A percentile compares a stretch with the other conserved stretches of the same genome.
Evolutionary conservation across 176 grass and related monocot genomes (phyloP).

Genomic region (Oryza punctata): DNA sequence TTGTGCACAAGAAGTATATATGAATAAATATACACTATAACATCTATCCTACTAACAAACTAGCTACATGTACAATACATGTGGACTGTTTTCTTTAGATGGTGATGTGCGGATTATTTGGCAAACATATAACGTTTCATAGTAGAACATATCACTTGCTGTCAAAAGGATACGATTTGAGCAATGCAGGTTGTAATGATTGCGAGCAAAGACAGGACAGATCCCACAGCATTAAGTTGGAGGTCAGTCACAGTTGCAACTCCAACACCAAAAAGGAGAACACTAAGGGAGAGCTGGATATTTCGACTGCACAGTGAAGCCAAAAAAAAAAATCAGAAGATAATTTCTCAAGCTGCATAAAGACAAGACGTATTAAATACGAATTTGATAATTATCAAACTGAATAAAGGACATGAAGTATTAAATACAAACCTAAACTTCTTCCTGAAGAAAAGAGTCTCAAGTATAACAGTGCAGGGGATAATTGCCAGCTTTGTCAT

Average conservation of each 20-base stretch:
- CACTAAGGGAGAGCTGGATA: conserved; percentile 81
- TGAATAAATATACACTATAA: conserved; percentile 7
- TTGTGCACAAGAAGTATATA: background rate
- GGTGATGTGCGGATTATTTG: background rate
- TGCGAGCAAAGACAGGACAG: conserved; percentile 83
- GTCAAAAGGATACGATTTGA: conserved; percentile 98
- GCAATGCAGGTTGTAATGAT: conserved; percentile 94
- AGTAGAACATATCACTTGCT: conserved; percentile 18
- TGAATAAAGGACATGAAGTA: conserved; percentile 11
- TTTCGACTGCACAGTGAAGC: conserved; percentile 64
- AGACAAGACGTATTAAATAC: conserved; percentile 26
- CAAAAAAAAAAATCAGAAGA: conserved; percentile 8
- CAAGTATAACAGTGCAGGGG: conserved; percentile 93
- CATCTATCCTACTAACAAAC: background rate
- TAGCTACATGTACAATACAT: conserved; percentile 9
- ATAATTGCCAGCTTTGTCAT: conserved; percentile 99
- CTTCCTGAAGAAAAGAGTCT: conserved; percentile 96
- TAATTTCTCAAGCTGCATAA: conserved; percentile 1
- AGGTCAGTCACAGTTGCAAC: conserved; percentile 99
- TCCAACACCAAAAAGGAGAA: conserved; percentile 95
- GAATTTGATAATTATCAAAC: conserved; percentile 33
- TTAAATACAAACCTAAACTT: conserved; percentile 79
- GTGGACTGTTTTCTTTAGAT: background rate
- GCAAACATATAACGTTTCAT: background rate
- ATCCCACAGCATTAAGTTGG: conserved; percentile 90